A percentile compares a stretch with the other conserved stretches of the same genome.
These are phyloP conservation scores for Lycium barbarum DNA, from an alignment of 257 asterid genomes.

Conservation along the genomic window DNA sequence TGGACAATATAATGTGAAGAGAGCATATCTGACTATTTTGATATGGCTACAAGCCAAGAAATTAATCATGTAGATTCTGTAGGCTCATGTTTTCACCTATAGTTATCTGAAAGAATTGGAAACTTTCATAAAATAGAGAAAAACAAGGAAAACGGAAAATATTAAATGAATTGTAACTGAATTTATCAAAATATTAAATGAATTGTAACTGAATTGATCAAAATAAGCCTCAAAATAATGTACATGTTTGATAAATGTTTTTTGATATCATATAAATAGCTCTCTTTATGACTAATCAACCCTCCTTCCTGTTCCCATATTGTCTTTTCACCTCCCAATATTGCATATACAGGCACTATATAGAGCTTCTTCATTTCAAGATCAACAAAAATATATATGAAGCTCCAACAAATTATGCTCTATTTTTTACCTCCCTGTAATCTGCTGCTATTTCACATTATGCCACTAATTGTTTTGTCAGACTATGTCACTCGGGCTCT, in stretches of 20 bases:
- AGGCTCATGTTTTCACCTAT: too few species aligned
- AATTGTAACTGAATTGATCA: neutral
- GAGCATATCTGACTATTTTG: too few species aligned
- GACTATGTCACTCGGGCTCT: neutral
- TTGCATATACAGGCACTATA: neutral
- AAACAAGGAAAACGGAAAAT: neutral
- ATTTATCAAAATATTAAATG: neutral
- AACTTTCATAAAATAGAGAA: neutral
- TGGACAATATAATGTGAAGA: too few species aligned
- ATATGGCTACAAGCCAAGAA: too few species aligned
- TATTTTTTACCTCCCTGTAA: constrained; percentile 4
- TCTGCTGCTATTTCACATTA: neutral
- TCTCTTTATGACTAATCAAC: neutral
- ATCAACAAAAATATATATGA: neutral
- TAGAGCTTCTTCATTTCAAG: constrained; percentile 30
- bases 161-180: neutral
- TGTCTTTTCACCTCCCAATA: neutral
- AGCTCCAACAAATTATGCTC: constrained; percentile 17
- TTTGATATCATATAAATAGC: neutral
- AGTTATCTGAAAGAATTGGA: neutral
- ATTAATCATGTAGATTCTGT: too few species aligned
- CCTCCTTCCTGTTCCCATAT: neutral
- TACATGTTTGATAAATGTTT: neutral
- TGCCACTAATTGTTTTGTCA: neutral
- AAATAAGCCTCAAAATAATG: too few species aligned